A percentile compares a stretch with the other conserved stretches of the same genome.
Evolutionary conservation across 805 yeast genomes (phyloP).

Genomic region (Isabelozyma pseudorhagii): DNA sequence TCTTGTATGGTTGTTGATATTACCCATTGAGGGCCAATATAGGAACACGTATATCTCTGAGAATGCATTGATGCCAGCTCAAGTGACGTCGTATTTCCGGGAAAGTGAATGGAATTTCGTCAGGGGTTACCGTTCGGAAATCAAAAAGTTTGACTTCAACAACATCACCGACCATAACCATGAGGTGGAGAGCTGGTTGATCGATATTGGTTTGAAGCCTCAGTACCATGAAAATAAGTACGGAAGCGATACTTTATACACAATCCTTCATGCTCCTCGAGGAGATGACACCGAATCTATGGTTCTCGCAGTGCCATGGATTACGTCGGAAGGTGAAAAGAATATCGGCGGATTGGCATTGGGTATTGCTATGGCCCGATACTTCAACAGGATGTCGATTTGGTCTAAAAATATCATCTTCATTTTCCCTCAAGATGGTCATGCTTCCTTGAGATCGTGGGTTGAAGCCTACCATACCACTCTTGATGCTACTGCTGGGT

Average conservation of each 20-base stretch:
- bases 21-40: conserved; percentile 81
- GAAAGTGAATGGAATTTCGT: conserved; percentile 93
- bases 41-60: conserved; percentile 87
- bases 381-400: conserved; percentile 79
- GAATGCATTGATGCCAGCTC: conserved; percentile 96
- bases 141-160: conserved; percentile 34
- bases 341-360: conserved; percentile 83
- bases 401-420: conserved; percentile 95
- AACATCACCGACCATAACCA: conserved; percentile 38
- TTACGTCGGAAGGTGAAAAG: conserved; percentile 55
- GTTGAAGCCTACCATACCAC: conserved; percentile 89
- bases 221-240: conserved; percentile 37
- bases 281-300: conserved; percentile 97
- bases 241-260: conserved; percentile 57
- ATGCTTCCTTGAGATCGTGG: conserved; percentile 75
- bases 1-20: conserved; percentile 45
- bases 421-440: conserved; percentile 74
- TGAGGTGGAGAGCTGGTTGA: conserved; percentile 55
- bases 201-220: conserved; percentile 70
- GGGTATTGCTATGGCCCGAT: conserved; percentile 69
- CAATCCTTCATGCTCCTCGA: conserved; percentile 84
- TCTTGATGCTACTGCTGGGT: conserved; percentile 86
- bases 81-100: conserved; percentile 85
- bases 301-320: conserved; percentile 88
- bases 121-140: conserved; percentile 75